Conservation (phyloP, 495 filamentous ascomycete species). For the Trichoderma reesei region DNA sequence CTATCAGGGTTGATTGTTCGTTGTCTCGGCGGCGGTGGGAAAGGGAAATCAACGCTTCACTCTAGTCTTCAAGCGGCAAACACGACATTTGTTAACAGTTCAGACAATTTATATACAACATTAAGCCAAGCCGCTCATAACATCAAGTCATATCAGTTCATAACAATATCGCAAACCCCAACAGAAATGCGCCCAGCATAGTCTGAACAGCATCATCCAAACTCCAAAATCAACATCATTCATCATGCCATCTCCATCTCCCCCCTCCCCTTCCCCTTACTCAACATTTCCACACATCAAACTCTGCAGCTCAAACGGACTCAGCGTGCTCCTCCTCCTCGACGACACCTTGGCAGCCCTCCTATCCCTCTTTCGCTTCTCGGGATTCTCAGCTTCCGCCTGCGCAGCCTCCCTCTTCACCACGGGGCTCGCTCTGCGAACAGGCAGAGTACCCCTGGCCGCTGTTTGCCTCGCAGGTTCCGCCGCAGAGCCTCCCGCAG, state of each 20-base stretch:
- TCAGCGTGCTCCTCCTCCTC: slow-evolving; percentile 59
- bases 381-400: slow-evolving; percentile 4
- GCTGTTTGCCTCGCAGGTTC: slow-evolving; percentile 2
- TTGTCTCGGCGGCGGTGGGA: not conserved
- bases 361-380: slow-evolving; percentile 36
- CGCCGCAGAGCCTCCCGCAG: slow-evolving; percentile 11
- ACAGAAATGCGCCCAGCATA: no score
- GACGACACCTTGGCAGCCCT: slow-evolving; percentile 36
- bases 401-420: slow-evolving; percentile 5
- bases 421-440: not conserved
- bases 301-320: slow-evolving; percentile 60
- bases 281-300: slow-evolving; percentile 35
- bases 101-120: no score
- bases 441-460: not conserved
- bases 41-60: no score
- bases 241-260: not conserved
- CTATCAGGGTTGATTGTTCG: not conserved
- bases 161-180: no score
- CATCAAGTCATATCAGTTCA: no score
- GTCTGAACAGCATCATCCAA: no score
- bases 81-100: no score
- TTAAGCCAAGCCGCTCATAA: no score
- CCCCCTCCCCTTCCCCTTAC: not conserved
- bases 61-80: not conserved
- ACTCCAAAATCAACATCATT: not conserved